phyloP scores from a whole-genome alignment of 192 early-diverging fungal genomes.

The Coemansia sp. region DNA sequence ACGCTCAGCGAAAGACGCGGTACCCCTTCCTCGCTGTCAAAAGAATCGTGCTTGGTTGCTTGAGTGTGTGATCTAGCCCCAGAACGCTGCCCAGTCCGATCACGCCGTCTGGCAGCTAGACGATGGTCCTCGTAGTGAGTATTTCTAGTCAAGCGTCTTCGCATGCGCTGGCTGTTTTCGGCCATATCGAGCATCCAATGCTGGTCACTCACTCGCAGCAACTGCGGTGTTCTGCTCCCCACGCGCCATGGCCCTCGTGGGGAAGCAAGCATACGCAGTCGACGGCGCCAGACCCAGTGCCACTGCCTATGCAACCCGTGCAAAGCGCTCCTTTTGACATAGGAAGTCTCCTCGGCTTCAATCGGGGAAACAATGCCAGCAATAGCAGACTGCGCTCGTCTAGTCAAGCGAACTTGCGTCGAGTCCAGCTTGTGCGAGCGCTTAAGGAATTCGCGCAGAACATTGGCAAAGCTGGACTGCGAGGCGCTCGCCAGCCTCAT shows the following conservation, averaged over 20 bases:
- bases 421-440: slow-evolving; percentile 17
- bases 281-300: slow-evolving; percentile 28
- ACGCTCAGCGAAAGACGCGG: slow-evolving; percentile 37
- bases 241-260: slow-evolving; percentile 37
- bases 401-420: slow-evolving; percentile 21
- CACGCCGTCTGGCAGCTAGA: slow-evolving; percentile 31
- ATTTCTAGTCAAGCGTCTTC: slow-evolving; percentile 25
- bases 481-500: slow-evolving; percentile 22
- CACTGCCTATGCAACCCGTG: slow-evolving; percentile 17
- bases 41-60: background rate
- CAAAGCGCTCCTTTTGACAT: slow-evolving; percentile 9
- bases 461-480: slow-evolving; percentile 20
- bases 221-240: background rate
- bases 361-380: slow-evolving; percentile 30
- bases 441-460: slow-evolving; percentile 20
- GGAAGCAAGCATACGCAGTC: slow-evolving; percentile 16
- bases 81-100: slow-evolving; percentile 19
- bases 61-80: background rate
- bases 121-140: slow-evolving; percentile 23
- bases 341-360: slow-evolving; percentile 27
- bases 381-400: slow-evolving; percentile 22
- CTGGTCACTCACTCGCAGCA: slow-evolving; percentile 2
- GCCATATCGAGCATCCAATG: slow-evolving; percentile 40
- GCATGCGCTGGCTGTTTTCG: slow-evolving; percentile 41
- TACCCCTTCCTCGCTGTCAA: slow-evolving; percentile 18